A percentile compares a stretch with the other conserved stretches of the same genome.
These are phyloP conservation scores for Blastobotrys terrestris DNA, from an alignment of 805 yeast species.

Conservation along the genomic window DNA sequence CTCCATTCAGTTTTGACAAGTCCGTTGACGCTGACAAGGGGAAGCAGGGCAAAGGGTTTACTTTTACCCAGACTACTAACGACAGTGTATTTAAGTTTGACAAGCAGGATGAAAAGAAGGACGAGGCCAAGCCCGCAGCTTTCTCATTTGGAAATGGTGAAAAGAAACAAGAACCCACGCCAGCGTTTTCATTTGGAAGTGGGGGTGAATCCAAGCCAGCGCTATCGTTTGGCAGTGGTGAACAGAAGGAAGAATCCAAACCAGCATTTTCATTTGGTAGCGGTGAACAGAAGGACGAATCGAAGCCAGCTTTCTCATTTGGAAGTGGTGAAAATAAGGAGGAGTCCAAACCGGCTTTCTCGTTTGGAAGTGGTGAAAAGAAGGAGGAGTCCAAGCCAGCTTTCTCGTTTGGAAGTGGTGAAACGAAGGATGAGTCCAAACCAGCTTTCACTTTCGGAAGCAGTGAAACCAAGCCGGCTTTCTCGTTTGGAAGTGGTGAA, in stretches of 20 bases:
- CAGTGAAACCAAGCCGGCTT: conserved; percentile 6
- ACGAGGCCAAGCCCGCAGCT: neutral
- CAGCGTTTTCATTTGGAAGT: neutral
- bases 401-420: conserved; percentile 3
- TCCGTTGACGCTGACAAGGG: conserved; percentile 19
- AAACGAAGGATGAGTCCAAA: conserved; percentile 6
- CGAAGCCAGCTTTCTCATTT: conserved; percentile 6
- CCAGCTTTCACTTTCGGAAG: conserved; percentile 6
- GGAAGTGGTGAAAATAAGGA: neutral
- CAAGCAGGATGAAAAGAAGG: neutral
- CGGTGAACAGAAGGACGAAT: neutral
- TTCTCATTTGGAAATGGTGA: too few species aligned
- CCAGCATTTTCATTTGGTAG: conserved; percentile 2
- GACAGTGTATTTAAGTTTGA: conserved; percentile 4
- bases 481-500: conserved; percentile 13
- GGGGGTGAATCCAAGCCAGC: conserved; percentile 11
- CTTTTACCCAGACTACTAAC: neutral
- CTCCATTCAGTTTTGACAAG: conserved; percentile 44
- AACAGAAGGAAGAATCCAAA: conserved; percentile 5
- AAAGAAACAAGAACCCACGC: conserved; percentile 2
- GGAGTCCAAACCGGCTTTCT: conserved; percentile 11
- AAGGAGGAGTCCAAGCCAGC: neutral
- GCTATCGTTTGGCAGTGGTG: conserved; percentile 8
- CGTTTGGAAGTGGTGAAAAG: conserved; percentile 8
- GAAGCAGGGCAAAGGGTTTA: neutral